Conservation (phyloP, 352 stramenopile genomes). For the Pythium volutum region DNA sequence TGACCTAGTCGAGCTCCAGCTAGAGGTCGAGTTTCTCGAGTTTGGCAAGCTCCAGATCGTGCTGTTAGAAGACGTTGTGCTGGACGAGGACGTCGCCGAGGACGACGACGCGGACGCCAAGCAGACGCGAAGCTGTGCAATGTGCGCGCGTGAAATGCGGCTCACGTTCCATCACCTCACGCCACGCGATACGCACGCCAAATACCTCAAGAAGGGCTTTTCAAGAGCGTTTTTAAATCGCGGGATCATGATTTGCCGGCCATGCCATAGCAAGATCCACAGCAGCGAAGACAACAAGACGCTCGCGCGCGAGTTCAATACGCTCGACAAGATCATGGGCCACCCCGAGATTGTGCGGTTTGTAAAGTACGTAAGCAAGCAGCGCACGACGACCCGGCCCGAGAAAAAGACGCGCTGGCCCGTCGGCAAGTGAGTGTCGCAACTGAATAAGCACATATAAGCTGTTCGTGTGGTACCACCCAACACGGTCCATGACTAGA, state of each 20-base stretch:
- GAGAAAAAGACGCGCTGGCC: constrained; percentile 60
- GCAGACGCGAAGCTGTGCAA: constrained; percentile 49
- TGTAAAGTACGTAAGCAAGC: constrained; percentile 89
- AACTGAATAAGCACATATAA: background rate
- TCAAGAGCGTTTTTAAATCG: constrained; percentile 75
- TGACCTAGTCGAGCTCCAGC: constrained; percentile 21
- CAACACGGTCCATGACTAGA: too few species aligned
- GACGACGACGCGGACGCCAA: constrained; percentile 35
- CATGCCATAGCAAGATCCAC: constrained; percentile 92
- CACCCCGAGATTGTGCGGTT: constrained; percentile 87
- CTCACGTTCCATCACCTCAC: constrained; percentile 93
- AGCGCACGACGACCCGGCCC: constrained; percentile 67
- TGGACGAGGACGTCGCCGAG: constrained; percentile 60
- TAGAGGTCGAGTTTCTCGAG: constrained; percentile 77
- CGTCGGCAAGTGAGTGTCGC: constrained; percentile 23
- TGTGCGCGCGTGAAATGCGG: constrained; percentile 91
- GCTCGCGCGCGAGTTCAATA: constrained; percentile 89
- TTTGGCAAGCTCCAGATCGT: constrained; percentile 73
- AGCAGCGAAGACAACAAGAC: constrained; percentile 87
- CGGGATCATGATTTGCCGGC: constrained; percentile 89
- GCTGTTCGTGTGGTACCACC: too few species aligned
- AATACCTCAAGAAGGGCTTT: constrained; percentile 80
- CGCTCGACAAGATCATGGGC: constrained; percentile 88
- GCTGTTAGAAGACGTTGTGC: constrained; percentile 52
- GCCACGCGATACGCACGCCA: constrained; percentile 76